Evolutionary conservation across 257 asterid species (phyloP), one percentile per base, ranked within the genome.

Genomic region (Petrea volubilis): DNA sequence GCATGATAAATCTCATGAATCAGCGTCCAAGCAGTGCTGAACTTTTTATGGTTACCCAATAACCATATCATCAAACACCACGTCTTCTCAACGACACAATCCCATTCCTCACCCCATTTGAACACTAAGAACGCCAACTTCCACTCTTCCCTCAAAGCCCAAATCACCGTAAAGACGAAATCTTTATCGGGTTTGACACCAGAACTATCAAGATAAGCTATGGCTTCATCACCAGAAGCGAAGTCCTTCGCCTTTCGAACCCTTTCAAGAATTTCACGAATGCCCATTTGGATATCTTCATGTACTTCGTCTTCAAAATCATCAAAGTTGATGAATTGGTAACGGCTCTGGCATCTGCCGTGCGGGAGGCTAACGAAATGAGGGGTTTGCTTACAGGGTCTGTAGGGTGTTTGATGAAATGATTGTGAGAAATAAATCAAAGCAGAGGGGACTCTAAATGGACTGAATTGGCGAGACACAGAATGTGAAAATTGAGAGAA

Each of bases 51-150:
- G 67, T 89, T 89, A 29, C 97, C 97, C 83, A 94, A 71, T 24
- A 94, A 68, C 99, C 97, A 91, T 71, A 88, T 80, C 87, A 89
- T 83, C 89, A 89, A 82, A 79, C 90, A 83, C 92, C 95, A 76
- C 29, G 76, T 82, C 74, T 76, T 88, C 62, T 89, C 89, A 1
- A 6, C 79, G 51, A 81, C 56, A 23, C 93, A 86, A 52, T 71
- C 85, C 95, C 90, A 84, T 70, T 77, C 88, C 85, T 86, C 84
- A 34, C 97, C 96, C 97, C 99, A 94, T 70, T 89, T 94, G 72
- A 81, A 86, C 24, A 81, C 83, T 80, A 94, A 89, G 77, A 83
- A 94, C 1, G 97, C 97, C 81, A 83, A 31, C 75, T 86, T 89
- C 97, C 97, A 94, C 74, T 88, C 95, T 47, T 86, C 85, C 70